Conservation (phyloP, 2,329 filamentous ascomycete species). For the Aspergillus spinulosporus region DNA sequence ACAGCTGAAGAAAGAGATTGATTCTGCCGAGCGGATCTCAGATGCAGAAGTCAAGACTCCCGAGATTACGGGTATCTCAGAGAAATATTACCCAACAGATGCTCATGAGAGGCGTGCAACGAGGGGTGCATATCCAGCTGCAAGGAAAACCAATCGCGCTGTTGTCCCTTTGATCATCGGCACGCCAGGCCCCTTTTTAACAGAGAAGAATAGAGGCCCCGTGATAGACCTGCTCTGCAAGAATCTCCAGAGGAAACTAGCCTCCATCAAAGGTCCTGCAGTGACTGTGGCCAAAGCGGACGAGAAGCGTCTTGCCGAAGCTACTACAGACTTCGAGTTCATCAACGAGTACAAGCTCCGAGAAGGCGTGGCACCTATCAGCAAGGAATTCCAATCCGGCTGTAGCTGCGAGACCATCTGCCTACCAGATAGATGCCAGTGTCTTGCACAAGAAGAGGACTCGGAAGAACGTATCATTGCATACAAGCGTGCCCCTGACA, state of each 20-base stretch:
- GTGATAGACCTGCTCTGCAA: conserved; percentile 17
- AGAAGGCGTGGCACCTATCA: conserved; percentile 30
- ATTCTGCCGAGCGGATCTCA: conserved; percentile 12
- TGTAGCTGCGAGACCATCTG: conserved; percentile 35
- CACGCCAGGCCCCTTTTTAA: conserved; percentile 13
- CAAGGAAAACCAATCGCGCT: conserved; percentile 18
- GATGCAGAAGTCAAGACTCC: background rate
- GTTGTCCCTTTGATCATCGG: conserved; percentile 15
- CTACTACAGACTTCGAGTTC: conserved; percentile 41
- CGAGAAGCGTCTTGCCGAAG: conserved; percentile 23
- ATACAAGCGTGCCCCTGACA: conserved; percentile 27
- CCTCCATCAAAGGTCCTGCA: conserved; percentile 29
- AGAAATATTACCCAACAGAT: conserved; percentile 28
- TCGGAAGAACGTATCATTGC: conserved; percentile 33
- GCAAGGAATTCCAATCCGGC: conserved; percentile 34
- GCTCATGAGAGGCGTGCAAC: conserved; percentile 21
- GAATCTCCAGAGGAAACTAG: conserved; percentile 28
- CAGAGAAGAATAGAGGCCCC: background rate
- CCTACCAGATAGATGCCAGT: conserved; percentile 29
- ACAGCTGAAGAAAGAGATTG: conserved; percentile 21
- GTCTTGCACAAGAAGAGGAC: conserved; percentile 34
- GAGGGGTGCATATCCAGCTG: conserved; percentile 23
- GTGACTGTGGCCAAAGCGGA: conserved; percentile 26
- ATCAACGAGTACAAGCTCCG: conserved; percentile 39
- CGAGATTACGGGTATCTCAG: conserved; percentile 21